Percentiles rank a stretch among this genome's conserved stretches.
phyloP scores from a whole-genome alignment of 352 stramenopile genomes.

The Phytophthora sp. region DNA sequence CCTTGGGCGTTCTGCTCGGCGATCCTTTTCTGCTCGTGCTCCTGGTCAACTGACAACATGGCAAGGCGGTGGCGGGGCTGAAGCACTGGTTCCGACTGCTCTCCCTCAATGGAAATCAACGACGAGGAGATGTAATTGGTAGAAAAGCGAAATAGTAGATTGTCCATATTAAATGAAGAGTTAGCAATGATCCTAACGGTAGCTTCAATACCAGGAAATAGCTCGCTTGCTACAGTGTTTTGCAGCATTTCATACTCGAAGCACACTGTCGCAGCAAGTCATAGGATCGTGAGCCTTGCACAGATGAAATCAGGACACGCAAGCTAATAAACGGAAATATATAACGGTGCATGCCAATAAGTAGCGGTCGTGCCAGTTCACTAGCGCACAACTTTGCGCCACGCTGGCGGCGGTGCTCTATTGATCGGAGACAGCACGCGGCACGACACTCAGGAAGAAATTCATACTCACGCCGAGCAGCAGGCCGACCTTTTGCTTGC shows the following conservation, averaged over 20 bases:
- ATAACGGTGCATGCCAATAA: conserved; percentile 31
- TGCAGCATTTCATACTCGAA: no score
- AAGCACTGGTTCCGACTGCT: conserved; percentile 25
- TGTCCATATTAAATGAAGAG: not conserved
- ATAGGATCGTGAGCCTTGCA: no score
- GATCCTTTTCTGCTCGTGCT: conserved; percentile 40
- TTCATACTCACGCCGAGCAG: conserved; percentile 90
- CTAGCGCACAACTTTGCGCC: not conserved
- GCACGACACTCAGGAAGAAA: conserved; percentile 90
- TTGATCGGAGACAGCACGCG: conserved; percentile 74
- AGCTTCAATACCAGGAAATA: no score
- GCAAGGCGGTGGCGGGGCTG: not conserved
- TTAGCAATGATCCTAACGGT: no score
- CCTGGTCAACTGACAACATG: conserved; percentile 54
- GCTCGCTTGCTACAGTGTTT: no score
- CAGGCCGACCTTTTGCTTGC: conserved; percentile 87
- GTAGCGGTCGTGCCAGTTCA: no score
- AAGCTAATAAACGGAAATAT: conserved; percentile 33
- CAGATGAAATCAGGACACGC: conserved; percentile 5
- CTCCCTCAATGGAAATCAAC: conserved; percentile 16
- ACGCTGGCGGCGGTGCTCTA: conserved; percentile 31
- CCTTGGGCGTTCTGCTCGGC: conserved; percentile 16
- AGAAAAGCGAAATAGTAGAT: conserved; percentile 11
- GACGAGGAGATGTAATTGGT: conserved; percentile 27
- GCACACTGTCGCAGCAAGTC: no score